phyloP scores from a whole-genome alignment of 176 grass and related monocot genomes.

The Alopecurus myosuroides region DNA sequence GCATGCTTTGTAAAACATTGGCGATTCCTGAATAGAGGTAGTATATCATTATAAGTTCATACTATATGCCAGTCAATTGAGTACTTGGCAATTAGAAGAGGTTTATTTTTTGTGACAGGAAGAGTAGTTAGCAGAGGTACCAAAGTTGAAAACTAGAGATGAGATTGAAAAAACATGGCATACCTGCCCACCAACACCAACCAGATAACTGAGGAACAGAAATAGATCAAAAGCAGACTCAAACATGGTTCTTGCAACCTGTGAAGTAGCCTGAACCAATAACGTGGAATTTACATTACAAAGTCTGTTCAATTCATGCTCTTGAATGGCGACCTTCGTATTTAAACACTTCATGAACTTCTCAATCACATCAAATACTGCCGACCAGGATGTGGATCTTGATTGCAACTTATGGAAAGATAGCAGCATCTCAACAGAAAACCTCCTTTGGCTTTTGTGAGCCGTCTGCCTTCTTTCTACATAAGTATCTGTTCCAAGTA shows the following conservation, averaged over 20 bases:
- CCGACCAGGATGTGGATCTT: constrained; percentile 56
- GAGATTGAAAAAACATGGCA: constrained; percentile 11
- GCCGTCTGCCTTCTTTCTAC: constrained; percentile 57
- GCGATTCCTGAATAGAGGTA: background rate
- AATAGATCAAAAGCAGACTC: constrained; percentile 85
- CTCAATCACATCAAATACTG: constrained; percentile 73
- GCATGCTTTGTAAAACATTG: background rate
- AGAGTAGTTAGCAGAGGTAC: background rate
- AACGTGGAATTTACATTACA: constrained; percentile 62
- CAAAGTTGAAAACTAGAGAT: background rate
- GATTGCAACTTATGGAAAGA: constrained; percentile 69
- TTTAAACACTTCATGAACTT: constrained; percentile 70
- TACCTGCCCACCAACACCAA: constrained; percentile 83
- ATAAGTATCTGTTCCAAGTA: constrained; percentile 76
- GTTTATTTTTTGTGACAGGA: background rate
- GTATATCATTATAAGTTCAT: constrained; percentile 10
- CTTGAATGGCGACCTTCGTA: constrained; percentile 30
- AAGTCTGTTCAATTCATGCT: constrained; percentile 41
- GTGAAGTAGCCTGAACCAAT: constrained; percentile 70
- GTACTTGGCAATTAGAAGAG: background rate
- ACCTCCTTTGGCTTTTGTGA: constrained; percentile 88
- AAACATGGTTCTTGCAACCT: constrained; percentile 85
- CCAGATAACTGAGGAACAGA: constrained; percentile 86
- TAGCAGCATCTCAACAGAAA: constrained; percentile 89
- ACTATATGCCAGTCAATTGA: background rate